Evolutionary conservation across 257 asterid genomes (phyloP).

Genomic region (Scutellaria barbata): DNA sequence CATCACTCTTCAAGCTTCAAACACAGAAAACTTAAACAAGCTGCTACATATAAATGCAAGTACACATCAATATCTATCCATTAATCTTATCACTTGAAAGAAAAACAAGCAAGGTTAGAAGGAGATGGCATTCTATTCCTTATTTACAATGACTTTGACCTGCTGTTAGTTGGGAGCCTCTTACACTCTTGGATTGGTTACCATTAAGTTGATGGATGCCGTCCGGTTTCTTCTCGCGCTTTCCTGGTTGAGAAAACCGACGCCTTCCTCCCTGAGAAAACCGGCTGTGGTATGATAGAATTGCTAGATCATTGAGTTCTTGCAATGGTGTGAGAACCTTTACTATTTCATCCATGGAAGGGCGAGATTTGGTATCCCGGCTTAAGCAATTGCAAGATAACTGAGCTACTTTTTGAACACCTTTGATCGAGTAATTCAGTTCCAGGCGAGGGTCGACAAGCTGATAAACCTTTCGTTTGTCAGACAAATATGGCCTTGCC

Average conservation of each 20-base stretch:
- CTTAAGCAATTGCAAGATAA: slow-evolving; percentile 70
- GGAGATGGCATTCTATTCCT: slow-evolving; percentile 21
- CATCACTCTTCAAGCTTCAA: slow-evolving; percentile 31
- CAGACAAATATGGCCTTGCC: slow-evolving; percentile 87
- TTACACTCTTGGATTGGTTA: slow-evolving; percentile 52
- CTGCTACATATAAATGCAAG: slow-evolving; percentile 29
- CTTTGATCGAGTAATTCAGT: slow-evolving; percentile 79
- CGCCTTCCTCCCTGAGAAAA: slow-evolving; percentile 68
- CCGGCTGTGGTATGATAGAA: slow-evolving; percentile 66
- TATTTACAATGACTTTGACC: slow-evolving; percentile 58
- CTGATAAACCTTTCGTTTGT: slow-evolving; percentile 81
- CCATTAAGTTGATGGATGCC: slow-evolving; percentile 51
- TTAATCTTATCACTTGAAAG: slow-evolving; percentile 26
- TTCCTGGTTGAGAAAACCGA: slow-evolving; percentile 60
- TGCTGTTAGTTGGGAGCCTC: slow-evolving; percentile 54
- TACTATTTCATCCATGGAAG: slow-evolving; percentile 87
- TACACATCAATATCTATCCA: slow-evolving; percentile 16
- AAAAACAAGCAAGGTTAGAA: slow-evolving; percentile 35
- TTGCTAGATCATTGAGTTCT: slow-evolving; percentile 78
- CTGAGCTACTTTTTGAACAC: slow-evolving; percentile 77
- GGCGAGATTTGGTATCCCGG: slow-evolving; percentile 82
- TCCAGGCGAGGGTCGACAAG: slow-evolving; percentile 92
- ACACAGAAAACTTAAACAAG: slow-evolving; percentile 34
- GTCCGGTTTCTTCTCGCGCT: slow-evolving; percentile 63
- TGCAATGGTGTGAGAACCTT: slow-evolving; percentile 71